phyloP scores from a whole-genome alignment of 257 asterid genomes.

The Orobanche coerulescens region DNA sequence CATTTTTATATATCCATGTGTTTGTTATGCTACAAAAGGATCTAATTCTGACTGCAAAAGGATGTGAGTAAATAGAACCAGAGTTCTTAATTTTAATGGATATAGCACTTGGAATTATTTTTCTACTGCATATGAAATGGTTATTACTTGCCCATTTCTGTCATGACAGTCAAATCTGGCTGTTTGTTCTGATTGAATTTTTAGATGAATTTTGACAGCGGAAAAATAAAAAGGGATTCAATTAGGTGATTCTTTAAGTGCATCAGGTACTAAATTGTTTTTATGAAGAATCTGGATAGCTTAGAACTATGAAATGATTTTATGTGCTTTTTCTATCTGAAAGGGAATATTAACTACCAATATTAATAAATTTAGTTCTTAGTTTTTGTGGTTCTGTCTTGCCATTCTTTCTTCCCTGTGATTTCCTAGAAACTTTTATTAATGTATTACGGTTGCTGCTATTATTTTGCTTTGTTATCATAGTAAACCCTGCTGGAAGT shows the following conservation, averaged over 20 bases:
- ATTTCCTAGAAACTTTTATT: slow-evolving; percentile 5
- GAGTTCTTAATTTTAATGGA: neutral
- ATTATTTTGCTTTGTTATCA: neutral
- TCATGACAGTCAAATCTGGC: neutral
- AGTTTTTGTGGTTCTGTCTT: neutral
- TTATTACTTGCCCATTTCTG: neutral
- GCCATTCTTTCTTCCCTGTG: slow-evolving; percentile 9
- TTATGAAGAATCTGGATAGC: neutral
- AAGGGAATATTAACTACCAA: neutral
- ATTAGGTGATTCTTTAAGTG: neutral
- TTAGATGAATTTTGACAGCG: slow-evolving; percentile 2
- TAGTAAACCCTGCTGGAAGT: too few relatives aligned
- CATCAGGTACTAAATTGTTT: neutral
- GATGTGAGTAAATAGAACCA: slow-evolving; percentile 5
- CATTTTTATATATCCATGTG: neutral
- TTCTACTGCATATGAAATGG: neutral
- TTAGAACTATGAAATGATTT: slow-evolving; percentile 5
- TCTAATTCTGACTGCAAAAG: neutral
- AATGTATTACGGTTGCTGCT: neutral
- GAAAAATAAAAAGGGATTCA: neutral
- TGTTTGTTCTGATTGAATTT: slow-evolving; percentile 1
- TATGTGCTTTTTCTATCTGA: neutral
- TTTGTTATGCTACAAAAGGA: neutral
- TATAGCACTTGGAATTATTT: neutral
- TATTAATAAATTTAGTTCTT: neutral